These are phyloP conservation scores for Ramaria rubella DNA, from an alignment of 768 basidiomycete species.

Conservation along the genomic window DNA sequence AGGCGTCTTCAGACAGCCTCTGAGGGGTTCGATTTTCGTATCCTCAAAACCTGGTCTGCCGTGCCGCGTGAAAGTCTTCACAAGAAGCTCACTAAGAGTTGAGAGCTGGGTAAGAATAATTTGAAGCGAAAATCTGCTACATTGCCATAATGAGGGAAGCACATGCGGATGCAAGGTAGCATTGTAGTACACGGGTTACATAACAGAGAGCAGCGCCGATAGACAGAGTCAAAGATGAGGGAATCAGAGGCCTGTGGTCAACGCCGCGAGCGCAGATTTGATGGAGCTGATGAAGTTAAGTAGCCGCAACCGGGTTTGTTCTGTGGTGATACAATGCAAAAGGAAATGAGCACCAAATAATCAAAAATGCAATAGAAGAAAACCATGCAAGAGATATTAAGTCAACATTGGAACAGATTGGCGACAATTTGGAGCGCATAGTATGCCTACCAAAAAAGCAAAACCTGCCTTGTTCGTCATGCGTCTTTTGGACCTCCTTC, in stretches of 20 bases:
- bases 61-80: too few relatives aligned
- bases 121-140: too few relatives aligned
- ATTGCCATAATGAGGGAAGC: too few relatives aligned
- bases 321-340: neutral
- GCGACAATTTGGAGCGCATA: neutral
- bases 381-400: neutral
- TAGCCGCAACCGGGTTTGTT: slow-evolving; percentile 10
- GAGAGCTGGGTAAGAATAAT: too few relatives aligned
- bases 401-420: too few relatives aligned
- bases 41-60: too few relatives aligned
- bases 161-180: too few relatives aligned
- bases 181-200: too few relatives aligned
- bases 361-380: neutral
- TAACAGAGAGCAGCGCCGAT: neutral
- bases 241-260: neutral
- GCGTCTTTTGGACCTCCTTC: neutral
- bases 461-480: slow-evolving; percentile 12
- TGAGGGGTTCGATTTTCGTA: too few relatives aligned
- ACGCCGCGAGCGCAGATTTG: slow-evolving; percentile 11
- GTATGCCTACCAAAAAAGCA: slow-evolving; percentile 9
- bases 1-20: too few relatives aligned
- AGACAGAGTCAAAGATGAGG: neutral
- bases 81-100: too few relatives aligned
- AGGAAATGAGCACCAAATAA: neutral
- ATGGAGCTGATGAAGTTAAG: slow-evolving; percentile 12